Base-by-base conservation (phyloP, 768 basidiomycete species). In the Phlebiopsis gigantea region DNA sequence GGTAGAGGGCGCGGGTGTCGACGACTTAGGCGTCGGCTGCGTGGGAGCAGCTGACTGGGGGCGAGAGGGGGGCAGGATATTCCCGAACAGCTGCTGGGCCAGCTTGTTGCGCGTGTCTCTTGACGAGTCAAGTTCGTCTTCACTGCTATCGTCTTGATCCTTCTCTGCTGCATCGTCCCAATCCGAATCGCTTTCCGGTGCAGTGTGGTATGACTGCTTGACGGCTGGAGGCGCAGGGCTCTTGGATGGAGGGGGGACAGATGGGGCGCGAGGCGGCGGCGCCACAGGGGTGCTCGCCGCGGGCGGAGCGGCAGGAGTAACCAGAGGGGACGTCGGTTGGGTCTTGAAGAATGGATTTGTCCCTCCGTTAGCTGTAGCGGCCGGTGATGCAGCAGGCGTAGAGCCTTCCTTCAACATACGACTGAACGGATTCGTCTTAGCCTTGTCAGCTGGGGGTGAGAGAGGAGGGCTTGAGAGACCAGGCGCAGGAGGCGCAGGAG, bases 131-230 rank as follows among this genome's bases (percentile, higher is more conserved):
- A 87, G 73, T 57, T 93, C 93, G 68, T 93, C 93, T 54, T 93
- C 91, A 52, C 83, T 87, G 60, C 82, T 86, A 62, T 87, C 85
- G 5, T 81, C 79, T 4, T 81, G 79, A 7, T 79, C 80, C 43
- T 82, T 84, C 69, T 94, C 92, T 64, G 82, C 75, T 48, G 91
- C 75, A n/a, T 85, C 83, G 54, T 87, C 92, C 92, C 93, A 95
- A 49, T 93, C 91, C 17, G 90, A 88, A 1, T 89, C 87, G 29
- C 75, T 73, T 30, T 75, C 76, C 0, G 86, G 78, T 0, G 82
- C 87, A 0, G 82, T 86, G 60, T 87, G 71, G 59, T 90, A 89
- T 2, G 78, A 67, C 0, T 79, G 68, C 66, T 81, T 86, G 22
- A 78, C 67, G 0, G 80, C 70, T 6, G 78, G 72, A 1, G 86